Conservation (phyloP, 2,329 filamentous ascomycete genomes). For the Colletotrichum cordylinicola region DNA sequence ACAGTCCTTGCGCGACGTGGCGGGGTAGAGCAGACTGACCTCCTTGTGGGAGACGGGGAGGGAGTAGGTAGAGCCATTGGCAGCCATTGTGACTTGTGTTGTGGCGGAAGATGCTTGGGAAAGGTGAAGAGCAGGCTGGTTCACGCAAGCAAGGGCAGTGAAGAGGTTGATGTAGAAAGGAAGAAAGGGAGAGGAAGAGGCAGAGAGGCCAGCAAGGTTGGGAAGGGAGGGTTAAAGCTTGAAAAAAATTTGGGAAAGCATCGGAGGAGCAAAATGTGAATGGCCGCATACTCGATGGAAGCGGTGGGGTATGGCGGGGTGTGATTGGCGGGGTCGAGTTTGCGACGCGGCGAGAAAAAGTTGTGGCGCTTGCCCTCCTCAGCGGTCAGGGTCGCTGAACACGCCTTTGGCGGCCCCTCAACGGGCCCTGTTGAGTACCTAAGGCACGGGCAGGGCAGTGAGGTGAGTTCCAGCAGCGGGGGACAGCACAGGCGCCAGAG, state of each 20-base stretch:
- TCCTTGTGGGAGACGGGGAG: slow-evolving; percentile 61
- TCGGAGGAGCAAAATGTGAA: slow-evolving; percentile 21
- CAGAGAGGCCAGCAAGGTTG: neutral
- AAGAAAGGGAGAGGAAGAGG: neutral
- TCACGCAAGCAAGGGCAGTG: slow-evolving; percentile 19
- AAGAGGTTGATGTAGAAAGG: slow-evolving; percentile 9
- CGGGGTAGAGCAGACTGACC: slow-evolving; percentile 38
- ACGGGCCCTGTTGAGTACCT: neutral
- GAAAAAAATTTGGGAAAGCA: slow-evolving; percentile 10
- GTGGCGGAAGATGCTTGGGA: neutral
- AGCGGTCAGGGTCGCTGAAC: neutral
- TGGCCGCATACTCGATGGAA: slow-evolving; percentile 12
- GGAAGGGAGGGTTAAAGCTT: slow-evolving; percentile 18
- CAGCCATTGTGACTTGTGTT: slow-evolving; percentile 40
- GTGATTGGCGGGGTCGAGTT: slow-evolving; percentile 22
- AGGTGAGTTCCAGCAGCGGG: neutral
- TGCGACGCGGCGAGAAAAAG: neutral
- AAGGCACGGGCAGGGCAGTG: neutral
- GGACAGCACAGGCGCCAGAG: neutral
- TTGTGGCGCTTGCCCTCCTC: neutral
- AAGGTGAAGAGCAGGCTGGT: neutral
- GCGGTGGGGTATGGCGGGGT: slow-evolving; percentile 23
- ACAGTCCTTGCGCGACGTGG: slow-evolving; percentile 19
- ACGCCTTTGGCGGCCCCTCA: neutral
- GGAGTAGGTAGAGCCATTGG: slow-evolving; percentile 53